Base-by-base conservation (phyloP, 129 eudicot genomes). In the Flaveria sonorensis region DNA sequence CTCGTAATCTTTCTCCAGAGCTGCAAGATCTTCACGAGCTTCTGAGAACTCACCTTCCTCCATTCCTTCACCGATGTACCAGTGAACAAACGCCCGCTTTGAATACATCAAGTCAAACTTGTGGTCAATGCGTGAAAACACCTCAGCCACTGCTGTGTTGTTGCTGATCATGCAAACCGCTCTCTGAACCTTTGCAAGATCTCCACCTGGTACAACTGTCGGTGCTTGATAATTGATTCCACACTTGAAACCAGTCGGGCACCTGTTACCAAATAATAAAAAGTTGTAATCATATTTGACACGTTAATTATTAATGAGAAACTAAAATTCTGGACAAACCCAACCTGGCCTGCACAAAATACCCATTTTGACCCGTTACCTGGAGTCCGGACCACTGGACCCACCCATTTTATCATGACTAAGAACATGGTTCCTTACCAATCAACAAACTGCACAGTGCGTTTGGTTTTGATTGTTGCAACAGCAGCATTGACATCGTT, bases 151-250 rank as follows among this genome's bases (percentile, higher is more conserved):
- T 26, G 97, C 97, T 4, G 97, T 92, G 81, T 89, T 92, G 87
- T 92, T 92, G 89, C 97, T 92, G 76, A 92, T 92, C 97, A 92
- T 92, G 88, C 97, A 92, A 67, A 92, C 97, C 6, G 97, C 97
- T 78, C 97, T 75, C 76, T 92, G 96, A 64, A 92, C 97, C 86
- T 89, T 92, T 56, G 97, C 97, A 39, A 92, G 92, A 83, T 92
- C 97, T 15, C 96, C 97, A 7, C 96, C 93, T 2, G 97, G 97
- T 1, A 92, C 97, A 53, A 92, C 93, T 2, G 97, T 82, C 48
- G 97, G 97, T 16, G 97, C 89, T 70, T 91, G 97, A 76, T 91
- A 91, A 73, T 92, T 92, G 40, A 92, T 92, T 56, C 96, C 97
- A 32, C 97, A 92, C 70, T 92, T 92, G 77, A 92, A 92, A 1